Percentiles rank a stretch among this genome's conserved stretches.
Conservation (phyloP, 768 basidiomycete genomes). For the Kwoniella europaea region DNA sequence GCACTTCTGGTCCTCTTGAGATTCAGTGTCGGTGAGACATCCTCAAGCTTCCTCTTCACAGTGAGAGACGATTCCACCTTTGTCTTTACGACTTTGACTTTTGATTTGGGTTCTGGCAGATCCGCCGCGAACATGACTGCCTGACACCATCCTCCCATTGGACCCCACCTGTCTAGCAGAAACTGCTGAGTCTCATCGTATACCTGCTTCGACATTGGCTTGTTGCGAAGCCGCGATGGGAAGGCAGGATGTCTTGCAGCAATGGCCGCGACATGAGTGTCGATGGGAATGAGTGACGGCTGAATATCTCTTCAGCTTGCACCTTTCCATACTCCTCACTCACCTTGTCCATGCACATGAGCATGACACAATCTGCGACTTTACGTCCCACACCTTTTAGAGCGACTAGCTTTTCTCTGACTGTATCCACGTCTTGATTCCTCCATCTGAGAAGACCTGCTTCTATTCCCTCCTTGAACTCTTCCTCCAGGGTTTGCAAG, state of each 20-base stretch:
- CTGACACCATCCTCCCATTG: slow-evolving; percentile 56
- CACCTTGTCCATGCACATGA: slow-evolving; percentile 93
- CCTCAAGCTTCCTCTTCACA: slow-evolving; percentile 8
- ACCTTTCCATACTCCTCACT: slow-evolving; percentile 3
- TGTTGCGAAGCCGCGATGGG: slow-evolving; percentile 47
- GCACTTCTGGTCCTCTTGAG: slow-evolving; percentile 28
- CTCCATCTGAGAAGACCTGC: slow-evolving; percentile 56
- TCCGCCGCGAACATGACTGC: slow-evolving; percentile 58
- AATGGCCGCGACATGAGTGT: slow-evolving; percentile 93
- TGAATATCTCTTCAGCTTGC: slow-evolving; percentile 53
- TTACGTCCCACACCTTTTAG: slow-evolving; percentile 93
- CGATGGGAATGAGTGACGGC: slow-evolving; percentile 88
- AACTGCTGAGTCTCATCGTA: slow-evolving; percentile 55
- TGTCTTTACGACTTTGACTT: slow-evolving; percentile 1
- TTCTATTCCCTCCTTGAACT: slow-evolving; percentile 38
- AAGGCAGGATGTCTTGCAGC: slow-evolving; percentile 62
- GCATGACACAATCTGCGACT: slow-evolving; percentile 90
- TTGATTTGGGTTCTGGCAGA: slow-evolving; percentile 27
- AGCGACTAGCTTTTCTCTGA: slow-evolving; percentile 75
- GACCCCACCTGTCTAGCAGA: slow-evolving; percentile 50
- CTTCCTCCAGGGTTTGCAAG: slow-evolving; percentile 40
- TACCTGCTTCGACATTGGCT: slow-evolving; percentile 52
- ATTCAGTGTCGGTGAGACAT: background rate
- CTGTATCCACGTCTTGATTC: slow-evolving; percentile 63
- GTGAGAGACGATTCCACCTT: background rate